Evolutionary conservation across 2,329 filamentous ascomycete genomes (phyloP), one percentile per base, ranked within the genome.

Genomic region (Emergomyces orientalis): DNA sequence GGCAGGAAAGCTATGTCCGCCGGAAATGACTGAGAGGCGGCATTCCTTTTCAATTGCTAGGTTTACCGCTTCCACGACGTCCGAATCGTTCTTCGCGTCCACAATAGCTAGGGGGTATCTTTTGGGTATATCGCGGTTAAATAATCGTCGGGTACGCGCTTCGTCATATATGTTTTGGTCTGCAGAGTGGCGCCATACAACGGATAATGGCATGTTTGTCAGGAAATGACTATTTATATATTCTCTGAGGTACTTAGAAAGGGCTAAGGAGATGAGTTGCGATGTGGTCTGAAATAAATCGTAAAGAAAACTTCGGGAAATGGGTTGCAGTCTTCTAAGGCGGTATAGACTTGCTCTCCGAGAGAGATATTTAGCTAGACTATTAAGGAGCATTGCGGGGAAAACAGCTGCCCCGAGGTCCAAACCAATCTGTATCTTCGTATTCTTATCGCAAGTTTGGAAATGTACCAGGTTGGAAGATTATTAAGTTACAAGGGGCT

Each of bases 1-100:
- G 25, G 56, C 56, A 14, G 56, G 37, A 34, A 34, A 59, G 17
- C 56, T 59, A 39, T 59, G 56, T 14, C 56, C 56, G 17, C 56
- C 56, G 3, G 56, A 32, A 7, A 32, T 37, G 25, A 59, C 6
- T 55, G 52, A 55, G n/a, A 55, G 2, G 17, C 32, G 52, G n/a
- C 52, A 55, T 32, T 4, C n/a, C 11, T 37, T 34, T 22, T 55
- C 52, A 22, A 22, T 55, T 1, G 30, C 52, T n/a, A 55, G 25
- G 13, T 55, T 55, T 32, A 55, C 52, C 7, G 27, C 52, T 3
- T n/a, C 52, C 11, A 55, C 52, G 14, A 55, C 13, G 14, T 55
- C 52, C 6, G 52, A 34, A 30, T 55, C 52, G 30, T 14, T 37
- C 22, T 32, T n/a, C 30, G 30, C 52, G 30, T 17, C n/a, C 30